phyloP scores from a whole-genome alignment of 2,329 filamentous ascomycete genomes.

The Pseudogymnoascus sp. region DNA sequence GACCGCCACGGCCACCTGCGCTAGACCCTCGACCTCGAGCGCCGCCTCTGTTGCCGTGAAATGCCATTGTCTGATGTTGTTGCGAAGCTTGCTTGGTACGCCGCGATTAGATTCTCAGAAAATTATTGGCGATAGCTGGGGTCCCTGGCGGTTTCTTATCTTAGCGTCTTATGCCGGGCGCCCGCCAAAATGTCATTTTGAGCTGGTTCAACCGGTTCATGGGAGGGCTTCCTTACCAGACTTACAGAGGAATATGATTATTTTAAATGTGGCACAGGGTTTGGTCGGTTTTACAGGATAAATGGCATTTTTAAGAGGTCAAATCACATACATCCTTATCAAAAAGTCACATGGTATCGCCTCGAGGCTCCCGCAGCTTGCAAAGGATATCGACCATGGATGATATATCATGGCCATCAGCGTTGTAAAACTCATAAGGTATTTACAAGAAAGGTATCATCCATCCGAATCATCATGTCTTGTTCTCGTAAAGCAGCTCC shows the following conservation, averaged over 20 bases:
- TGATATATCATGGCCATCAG: not conserved
- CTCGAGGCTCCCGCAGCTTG: not conserved
- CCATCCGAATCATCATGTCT: slow-evolving; percentile 7
- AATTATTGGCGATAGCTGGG: slow-evolving; percentile 11
- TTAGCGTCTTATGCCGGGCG: not conserved
- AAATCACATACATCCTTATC: not conserved
- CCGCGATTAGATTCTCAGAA: slow-evolving; percentile 5
- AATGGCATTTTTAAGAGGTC: not conserved
- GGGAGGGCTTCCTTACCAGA: not conserved
- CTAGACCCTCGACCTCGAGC: slow-evolving; percentile 16
- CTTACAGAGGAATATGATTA: not conserved
- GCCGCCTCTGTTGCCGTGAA: slow-evolving; percentile 22
- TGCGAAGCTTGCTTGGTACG: slow-evolving; percentile 4
- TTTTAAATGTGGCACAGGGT: not conserved
- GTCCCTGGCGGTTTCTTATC: slow-evolving; percentile 4
- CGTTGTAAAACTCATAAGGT: not conserved
- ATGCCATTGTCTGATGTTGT: slow-evolving; percentile 10
- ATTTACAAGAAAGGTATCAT: slow-evolving; percentile 2
- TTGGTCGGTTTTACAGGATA: not conserved
- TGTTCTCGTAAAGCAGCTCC: not conserved
- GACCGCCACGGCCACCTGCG: slow-evolving; percentile 21
- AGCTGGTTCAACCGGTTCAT: not conserved
- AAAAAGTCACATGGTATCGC: not conserved
- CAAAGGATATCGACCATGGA: not conserved
- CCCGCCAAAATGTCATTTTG: not conserved